phyloP scores from a whole-genome alignment of 176 grass and related monocot genomes.

The Ensete glaucum region DNA sequence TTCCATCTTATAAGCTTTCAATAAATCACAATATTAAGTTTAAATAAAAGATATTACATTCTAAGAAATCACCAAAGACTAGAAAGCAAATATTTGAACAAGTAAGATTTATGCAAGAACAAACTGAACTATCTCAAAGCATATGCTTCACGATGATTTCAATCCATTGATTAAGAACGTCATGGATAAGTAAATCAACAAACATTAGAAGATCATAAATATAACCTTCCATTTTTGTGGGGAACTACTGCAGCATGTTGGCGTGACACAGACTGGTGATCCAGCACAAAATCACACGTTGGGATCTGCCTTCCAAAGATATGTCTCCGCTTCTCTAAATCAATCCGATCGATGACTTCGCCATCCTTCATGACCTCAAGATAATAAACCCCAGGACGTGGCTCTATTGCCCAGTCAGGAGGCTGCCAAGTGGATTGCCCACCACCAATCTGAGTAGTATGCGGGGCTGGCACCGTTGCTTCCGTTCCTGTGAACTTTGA shows the following conservation, averaged over 20 bases:
- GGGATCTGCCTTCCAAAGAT: constrained; percentile 89
- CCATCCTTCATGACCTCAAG: constrained; percentile 86
- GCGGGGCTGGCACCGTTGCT: constrained; percentile 7
- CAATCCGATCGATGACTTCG: constrained; percentile 75
- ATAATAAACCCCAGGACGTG: constrained; percentile 64
- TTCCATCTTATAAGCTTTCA: not conserved
- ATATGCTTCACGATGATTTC: not conserved
- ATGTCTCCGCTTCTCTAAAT: constrained; percentile 77
- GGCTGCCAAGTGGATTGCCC: constrained; percentile 84
- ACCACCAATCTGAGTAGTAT: constrained; percentile 64
- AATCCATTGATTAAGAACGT: not conserved
- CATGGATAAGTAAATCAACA: not conserved
- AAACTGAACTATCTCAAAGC: not conserved
- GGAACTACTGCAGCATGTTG: constrained; percentile 91
- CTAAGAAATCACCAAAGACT: too few species aligned
- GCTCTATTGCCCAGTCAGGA: constrained; percentile 84
- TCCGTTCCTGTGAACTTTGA: constrained; percentile 21
- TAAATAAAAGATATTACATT: not conserved
- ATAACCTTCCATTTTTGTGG: constrained; percentile 88
- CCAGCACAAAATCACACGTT: constrained; percentile 79
- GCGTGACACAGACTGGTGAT: constrained; percentile 92
- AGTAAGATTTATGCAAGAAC: too few species aligned
- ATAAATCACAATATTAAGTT: not conserved
- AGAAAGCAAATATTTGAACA: too few species aligned
- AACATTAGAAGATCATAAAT: not conserved